Percentiles rank a stretch among this genome's conserved stretches.
These are phyloP conservation scores for Calonectria montana DNA, from an alignment of 2,329 filamentous ascomycete genomes.

Conservation along the genomic window DNA sequence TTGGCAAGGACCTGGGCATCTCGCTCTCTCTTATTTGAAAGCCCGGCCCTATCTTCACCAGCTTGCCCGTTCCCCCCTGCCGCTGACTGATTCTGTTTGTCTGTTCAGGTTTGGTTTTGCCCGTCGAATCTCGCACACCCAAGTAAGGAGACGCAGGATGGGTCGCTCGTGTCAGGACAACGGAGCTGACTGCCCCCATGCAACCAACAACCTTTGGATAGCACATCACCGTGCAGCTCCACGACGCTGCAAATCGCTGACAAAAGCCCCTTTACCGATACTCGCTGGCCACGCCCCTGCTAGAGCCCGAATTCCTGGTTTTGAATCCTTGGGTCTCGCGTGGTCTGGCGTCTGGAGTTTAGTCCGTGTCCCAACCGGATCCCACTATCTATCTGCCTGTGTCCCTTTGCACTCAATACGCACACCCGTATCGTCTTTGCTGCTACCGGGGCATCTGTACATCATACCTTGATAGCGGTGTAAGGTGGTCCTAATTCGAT, in stretches of 20 bases:
- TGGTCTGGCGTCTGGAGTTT: conserved; percentile 25
- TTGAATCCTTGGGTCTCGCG: conserved; percentile 39
- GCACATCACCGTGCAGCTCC: not conserved
- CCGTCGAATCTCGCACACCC: conserved; percentile 17
- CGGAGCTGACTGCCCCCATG: conserved; percentile 21
- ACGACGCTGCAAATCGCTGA: conserved; percentile 18
- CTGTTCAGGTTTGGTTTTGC: not conserved
- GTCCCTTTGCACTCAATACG: not conserved
- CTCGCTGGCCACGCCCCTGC: conserved; percentile 35
- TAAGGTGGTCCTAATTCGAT: conserved; percentile 34
- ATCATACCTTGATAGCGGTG: conserved; percentile 33
- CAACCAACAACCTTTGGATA: conserved; percentile 20
- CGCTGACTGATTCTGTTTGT: conserved; percentile 10
- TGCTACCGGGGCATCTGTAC: conserved; percentile 14
- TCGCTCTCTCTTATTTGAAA: conserved; percentile 8
- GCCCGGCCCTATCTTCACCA: not conserved
- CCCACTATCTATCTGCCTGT: not conserved
- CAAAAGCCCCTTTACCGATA: conserved; percentile 28
- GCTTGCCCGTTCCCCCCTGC: not conserved
- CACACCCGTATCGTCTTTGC: not conserved
- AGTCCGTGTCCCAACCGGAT: conserved; percentile 8
- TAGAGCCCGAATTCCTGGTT: conserved; percentile 43
- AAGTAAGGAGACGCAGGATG: conserved; percentile 23
- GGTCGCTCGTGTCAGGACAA: conserved; percentile 24
- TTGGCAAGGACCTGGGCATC: conserved; percentile 29